Evolutionary conservation across 1,284 basidiomycete genomes (phyloP).

Genomic region (Ganoderma lingzhi): DNA sequence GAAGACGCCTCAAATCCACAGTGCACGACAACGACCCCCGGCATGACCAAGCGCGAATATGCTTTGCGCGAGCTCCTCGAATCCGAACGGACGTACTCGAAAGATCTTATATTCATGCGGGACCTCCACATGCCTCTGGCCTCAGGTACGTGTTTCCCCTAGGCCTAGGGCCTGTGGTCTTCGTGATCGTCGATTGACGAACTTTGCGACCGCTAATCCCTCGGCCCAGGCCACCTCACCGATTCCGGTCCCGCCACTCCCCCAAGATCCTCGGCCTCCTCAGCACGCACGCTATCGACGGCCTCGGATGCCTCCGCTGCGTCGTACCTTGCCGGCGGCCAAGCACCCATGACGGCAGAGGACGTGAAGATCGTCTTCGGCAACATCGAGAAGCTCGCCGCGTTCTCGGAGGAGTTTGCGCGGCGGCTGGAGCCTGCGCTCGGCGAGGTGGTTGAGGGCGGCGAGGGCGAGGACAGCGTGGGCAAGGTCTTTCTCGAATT

Average conservation of each 20-base stretch:
- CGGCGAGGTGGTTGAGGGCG: constrained; percentile 58
- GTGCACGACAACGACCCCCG: constrained; percentile 29
- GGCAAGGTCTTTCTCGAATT: constrained; percentile 80
- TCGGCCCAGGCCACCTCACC: constrained; percentile 40
- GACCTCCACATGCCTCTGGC: constrained; percentile 87
- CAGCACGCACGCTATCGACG: constrained; percentile 62
- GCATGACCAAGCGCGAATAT: constrained; percentile 78
- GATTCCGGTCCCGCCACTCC: constrained; percentile 41
- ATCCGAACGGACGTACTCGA: constrained; percentile 89
- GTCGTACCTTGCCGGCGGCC: constrained; percentile 43
- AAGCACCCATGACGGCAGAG: constrained; percentile 72
- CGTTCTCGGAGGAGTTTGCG: constrained; percentile 74
- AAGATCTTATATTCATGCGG: constrained; percentile 85
- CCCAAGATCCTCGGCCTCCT: constrained; percentile 47
- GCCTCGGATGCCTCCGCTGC: constrained; percentile 58
- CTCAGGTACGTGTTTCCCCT: constrained; percentile 53
- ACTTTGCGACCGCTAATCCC: background rate
- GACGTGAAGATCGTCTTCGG: constrained; percentile 82
- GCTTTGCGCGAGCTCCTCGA: constrained; percentile 85
- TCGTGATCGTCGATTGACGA: constrained; percentile 16
- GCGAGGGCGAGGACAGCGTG: constrained; percentile 74
- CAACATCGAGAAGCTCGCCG: constrained; percentile 80
- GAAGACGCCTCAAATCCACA: constrained; percentile 21
- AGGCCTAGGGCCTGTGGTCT: background rate
- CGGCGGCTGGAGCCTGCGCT: constrained; percentile 53